Evolutionary conservation across 352 stramenopile genomes (phyloP), one percentile per base, ranked within the genome.

Genomic region (Globisporangium paddicum): DNA sequence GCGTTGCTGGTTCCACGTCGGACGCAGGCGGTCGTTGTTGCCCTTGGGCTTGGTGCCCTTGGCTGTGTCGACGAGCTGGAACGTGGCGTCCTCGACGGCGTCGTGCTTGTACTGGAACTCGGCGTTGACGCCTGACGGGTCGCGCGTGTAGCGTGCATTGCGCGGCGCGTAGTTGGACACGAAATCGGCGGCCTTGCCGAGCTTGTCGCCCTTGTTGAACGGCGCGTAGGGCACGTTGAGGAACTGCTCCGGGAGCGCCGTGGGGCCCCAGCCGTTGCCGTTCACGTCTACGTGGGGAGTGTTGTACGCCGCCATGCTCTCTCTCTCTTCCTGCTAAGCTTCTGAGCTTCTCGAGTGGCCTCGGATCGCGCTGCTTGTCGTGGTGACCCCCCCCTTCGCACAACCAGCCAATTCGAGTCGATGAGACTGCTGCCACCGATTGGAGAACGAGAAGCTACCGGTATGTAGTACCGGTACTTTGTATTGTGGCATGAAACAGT

Each of bases 91-190:
- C 63, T 98, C 93, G 23, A 89, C 90, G 8, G 79, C 81, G 64
- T 98, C 89, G 63, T 97, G 78, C 68, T 95, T 97, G 77, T 97
- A 98, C 69, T 97, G 87, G 75, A 98, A 97, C 61, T 98, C 91
- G 45, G 89, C 69, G 68, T 98, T 97, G 57, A 92, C 75, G 42
- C 89, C 86, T 40, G 82, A 92, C 50, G 84, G 84, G 62, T 93
- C 79, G 42, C 86, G 75, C n/a, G 64, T 56, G 48, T 83, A 87
- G 34, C 69, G 77, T 25, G 60, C 66, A 50, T 72, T 75, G 51
- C 80, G 77, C 14, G 72, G 72, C 58, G 71, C 80, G 46, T 90
- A 91, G 62, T 81, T 91, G 32, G 77, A 89, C 28, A 89, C 79
- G 58, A 98, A 98, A 79, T 98, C 96, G 40, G 96, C 95, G 14